Conservation (phyloP, 805 yeast species). For the Pichia eremophila region DNA sequence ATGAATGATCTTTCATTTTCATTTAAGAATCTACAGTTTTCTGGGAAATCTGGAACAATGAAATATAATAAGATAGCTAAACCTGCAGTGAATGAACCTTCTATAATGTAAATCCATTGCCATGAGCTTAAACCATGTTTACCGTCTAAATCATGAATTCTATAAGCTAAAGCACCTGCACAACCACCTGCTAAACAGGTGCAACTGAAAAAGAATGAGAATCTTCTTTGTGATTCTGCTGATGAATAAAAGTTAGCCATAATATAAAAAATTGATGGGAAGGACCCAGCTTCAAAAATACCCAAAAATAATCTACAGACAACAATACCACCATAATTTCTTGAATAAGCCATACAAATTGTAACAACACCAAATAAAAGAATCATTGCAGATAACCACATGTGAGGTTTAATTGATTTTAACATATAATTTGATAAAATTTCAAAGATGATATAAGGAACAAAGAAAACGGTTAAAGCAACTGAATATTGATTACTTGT, state of each 20-base stretch:
- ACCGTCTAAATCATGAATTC: slow-evolving; percentile 47
- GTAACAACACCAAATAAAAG: slow-evolving; percentile 55
- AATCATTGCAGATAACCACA: slow-evolving; percentile 53
- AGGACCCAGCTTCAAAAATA: slow-evolving; percentile 59
- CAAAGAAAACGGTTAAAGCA: slow-evolving; percentile 61
- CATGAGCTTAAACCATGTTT: slow-evolving; percentile 33
- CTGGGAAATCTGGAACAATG: slow-evolving; percentile 63
- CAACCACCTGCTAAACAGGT: slow-evolving; percentile 75
- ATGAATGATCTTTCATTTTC: slow-evolving; percentile 45
- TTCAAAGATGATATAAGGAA: slow-evolving; percentile 59
- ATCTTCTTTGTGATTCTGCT: slow-evolving; percentile 58
- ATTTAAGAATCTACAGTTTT: slow-evolving; percentile 46
- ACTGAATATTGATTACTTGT: slow-evolving; percentile 51
- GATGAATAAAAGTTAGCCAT: slow-evolving; percentile 58
- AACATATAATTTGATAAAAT: slow-evolving; percentile 54
- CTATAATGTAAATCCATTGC: slow-evolving; percentile 38
- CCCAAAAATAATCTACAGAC: slow-evolving; percentile 62
- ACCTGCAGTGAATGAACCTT: slow-evolving; percentile 29
- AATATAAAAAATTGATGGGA: slow-evolving; percentile 68
- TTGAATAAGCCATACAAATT: slow-evolving; percentile 57
- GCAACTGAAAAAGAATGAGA: slow-evolving; percentile 59
- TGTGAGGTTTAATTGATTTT: slow-evolving; percentile 51
- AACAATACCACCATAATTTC: slow-evolving; percentile 47
- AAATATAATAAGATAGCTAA: slow-evolving; percentile 30
- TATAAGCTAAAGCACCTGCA: slow-evolving; percentile 65